Base-by-base conservation (phyloP, 768 basidiomycete species). In the Neoboletus magnificus region DNA sequence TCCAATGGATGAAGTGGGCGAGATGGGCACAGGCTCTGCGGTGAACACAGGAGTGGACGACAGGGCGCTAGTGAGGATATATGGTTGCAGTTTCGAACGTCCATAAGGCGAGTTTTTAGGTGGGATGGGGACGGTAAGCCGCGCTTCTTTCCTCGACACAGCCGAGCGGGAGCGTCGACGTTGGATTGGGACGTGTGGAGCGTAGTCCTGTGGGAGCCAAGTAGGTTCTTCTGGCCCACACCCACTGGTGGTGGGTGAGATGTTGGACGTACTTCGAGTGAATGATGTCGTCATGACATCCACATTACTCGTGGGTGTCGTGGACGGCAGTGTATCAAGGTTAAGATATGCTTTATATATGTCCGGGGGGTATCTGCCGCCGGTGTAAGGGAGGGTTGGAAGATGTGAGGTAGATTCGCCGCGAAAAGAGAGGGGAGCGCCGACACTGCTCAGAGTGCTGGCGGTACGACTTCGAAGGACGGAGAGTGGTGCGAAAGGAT, bases 401-500 rank as follows among this genome's bases (percentile, higher is more conserved):
- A 72, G 69, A 44, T 69, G 64, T 1, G 72, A 62, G 8, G 57
- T 72, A 35, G 63, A 65, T 51, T 66, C 62, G 41, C 72, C 68
- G 23, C 62, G 63, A 47, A 73, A 73, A 8, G 65, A 65, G 49
- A 66, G 58, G 13, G 71, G 69, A 20, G 69, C 56, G 35, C 60
- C 62, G 10, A 50, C 49, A 39, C 56, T 69, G 35, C 71, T 71
- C 46, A 76, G 69, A 18, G 73, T 71, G 20, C 74, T 75, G 59
- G 77, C 79, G 5, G 82, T 80, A 52, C 85, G 79, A 56, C 77
- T 80, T 48, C 87, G 82, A 27, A 89, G 76, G 25, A 82, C 81
- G 64, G 81, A 80, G 41, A 89, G 79, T 0, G 87, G 81, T 6
- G 83, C 86, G 59, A 88, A 88, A 2, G 87, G 87, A 66, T 89